phyloP scores from a whole-genome alignment of 1,139 yeast genomes.

The Blastobotrys raffinosifermentans region DNA sequence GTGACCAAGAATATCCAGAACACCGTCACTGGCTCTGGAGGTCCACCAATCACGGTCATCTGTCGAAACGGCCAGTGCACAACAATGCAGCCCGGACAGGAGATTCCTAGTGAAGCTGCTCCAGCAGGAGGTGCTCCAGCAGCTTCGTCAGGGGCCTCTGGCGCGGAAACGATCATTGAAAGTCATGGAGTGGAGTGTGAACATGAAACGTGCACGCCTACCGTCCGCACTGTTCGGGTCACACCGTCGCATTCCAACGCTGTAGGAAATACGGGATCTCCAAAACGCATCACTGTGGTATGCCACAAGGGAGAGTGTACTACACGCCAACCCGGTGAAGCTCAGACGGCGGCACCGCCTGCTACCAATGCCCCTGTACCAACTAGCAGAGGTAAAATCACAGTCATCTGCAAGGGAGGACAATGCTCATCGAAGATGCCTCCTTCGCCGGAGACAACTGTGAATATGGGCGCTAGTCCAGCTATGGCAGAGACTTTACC shows the following conservation, averaged over 20 bases:
- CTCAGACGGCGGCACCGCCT: constrained; percentile 6
- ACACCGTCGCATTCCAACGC: too few relatives aligned
- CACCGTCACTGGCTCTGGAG: constrained; percentile 4
- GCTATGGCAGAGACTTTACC: too few relatives aligned
- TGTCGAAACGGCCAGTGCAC: constrained; percentile 13
- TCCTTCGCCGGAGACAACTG: not conserved
- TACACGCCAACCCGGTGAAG: not conserved
- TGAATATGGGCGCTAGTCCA: too few relatives aligned
- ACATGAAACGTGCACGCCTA: too few relatives aligned
- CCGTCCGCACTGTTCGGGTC: too few relatives aligned
- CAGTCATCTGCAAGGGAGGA: constrained; percentile 9
- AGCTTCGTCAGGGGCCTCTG: not conserved
- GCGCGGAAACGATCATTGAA: not conserved
- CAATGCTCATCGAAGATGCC: constrained; percentile 4
- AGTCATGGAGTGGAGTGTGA: not conserved
- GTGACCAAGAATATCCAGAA: not conserved
- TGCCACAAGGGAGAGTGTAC: constrained; percentile 6
- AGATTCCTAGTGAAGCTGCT: not conserved
- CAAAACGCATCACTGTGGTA: constrained; percentile 6
- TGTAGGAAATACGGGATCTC: too few relatives aligned
- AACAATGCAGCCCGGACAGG: constrained; percentile 7
- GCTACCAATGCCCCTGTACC: not conserved
- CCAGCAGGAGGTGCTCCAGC: not conserved
- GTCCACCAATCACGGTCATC: constrained; percentile 11
- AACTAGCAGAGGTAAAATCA: constrained; percentile 3